A percentile compares a stretch with the other conserved stretches of the same genome.
Evolutionary conservation across 805 yeast species (phyloP).

Genomic region (Wickerhamomyces mucosus): DNA sequence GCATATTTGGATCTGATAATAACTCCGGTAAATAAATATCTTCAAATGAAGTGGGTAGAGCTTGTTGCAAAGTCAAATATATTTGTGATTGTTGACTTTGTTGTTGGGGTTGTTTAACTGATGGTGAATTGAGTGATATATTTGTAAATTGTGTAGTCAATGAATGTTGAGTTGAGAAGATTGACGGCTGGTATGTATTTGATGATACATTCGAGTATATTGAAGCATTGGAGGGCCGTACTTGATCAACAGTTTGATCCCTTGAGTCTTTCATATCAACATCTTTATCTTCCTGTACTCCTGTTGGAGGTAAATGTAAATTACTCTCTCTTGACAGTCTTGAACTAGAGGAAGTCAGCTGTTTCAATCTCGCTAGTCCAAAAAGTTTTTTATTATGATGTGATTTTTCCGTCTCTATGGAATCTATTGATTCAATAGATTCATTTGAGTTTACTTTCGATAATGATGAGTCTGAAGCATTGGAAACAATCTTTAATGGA

Average conservation of each 20-base stretch:
- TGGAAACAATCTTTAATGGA: conserved; percentile 19
- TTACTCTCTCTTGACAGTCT: too few relatives aligned
- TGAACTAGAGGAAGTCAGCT: too few relatives aligned
- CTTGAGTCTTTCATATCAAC: conserved; percentile 11
- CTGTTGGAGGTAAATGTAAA: conserved; percentile 3
- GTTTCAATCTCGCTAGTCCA: background rate
- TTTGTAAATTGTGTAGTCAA: conserved; percentile 12
- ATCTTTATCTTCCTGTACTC: conserved; percentile 7
- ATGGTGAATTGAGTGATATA: conserved; percentile 4
- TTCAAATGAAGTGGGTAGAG: conserved; percentile 39
- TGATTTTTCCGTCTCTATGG: background rate
- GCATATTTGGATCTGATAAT: conserved; percentile 31
- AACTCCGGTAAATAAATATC: conserved; percentile 54
- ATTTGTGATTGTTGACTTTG: conserved; percentile 4
- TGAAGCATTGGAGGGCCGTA: conserved; percentile 2
- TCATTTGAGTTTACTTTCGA: conserved; percentile 14
- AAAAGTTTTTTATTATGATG: conserved; percentile 3
- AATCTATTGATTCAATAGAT: conserved; percentile 11
- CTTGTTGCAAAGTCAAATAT: conserved; percentile 32
- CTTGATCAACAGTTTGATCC: too few relatives aligned
- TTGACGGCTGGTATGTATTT: conserved; percentile 6
- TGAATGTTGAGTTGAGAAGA: conserved; percentile 15
- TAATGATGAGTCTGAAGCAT: conserved; percentile 17
- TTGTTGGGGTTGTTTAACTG: conserved; percentile 4
- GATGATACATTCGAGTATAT: conserved; percentile 4